Percentiles rank a stretch among this genome's conserved stretches.
phyloP scores from a whole-genome alignment of 306 rosid species.

The Glycine tomentella region DNA sequence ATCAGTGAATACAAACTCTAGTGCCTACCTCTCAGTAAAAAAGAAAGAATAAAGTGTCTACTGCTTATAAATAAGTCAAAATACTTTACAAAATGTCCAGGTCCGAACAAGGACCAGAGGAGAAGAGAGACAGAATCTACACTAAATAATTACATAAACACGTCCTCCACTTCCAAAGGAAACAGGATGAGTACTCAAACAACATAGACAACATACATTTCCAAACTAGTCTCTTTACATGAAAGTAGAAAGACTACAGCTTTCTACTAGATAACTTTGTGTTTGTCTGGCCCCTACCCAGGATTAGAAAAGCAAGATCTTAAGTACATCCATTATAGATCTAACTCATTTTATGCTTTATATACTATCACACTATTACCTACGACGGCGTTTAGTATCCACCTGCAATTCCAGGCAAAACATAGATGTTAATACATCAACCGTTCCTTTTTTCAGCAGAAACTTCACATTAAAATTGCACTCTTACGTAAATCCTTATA shows the following conservation, averaged over 20 bases:
- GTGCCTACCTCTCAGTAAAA: neutral
- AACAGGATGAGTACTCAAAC: constrained; percentile 42
- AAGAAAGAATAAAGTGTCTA: constrained; percentile 14
- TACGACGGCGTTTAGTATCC: constrained; percentile 93
- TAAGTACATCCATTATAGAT: constrained; percentile 50
- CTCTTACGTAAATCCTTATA: neutral
- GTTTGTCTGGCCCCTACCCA: constrained; percentile 51
- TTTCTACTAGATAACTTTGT: constrained; percentile 39
- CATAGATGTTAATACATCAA: constrained; percentile 25
- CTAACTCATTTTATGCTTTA: constrained; percentile 53
- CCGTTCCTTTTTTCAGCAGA: constrained; percentile 22
- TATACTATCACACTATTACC: constrained; percentile 52
- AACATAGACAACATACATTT: constrained; percentile 51
- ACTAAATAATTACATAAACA: constrained; percentile 58
- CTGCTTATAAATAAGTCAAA: constrained; percentile 53
- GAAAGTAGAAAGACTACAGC: constrained; percentile 49
- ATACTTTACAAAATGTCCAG: constrained; percentile 54
- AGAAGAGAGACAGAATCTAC: constrained; percentile 53
- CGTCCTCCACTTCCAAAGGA: constrained; percentile 57
- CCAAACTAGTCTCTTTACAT: constrained; percentile 47
- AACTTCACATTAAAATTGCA: constrained; percentile 23
- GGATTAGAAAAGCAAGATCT: constrained; percentile 46
- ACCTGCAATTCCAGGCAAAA: constrained; percentile 64
- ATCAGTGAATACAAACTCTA: constrained; percentile 6
- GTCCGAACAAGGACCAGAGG: constrained; percentile 52